Percentiles rank a stretch among this genome's conserved stretches.
Conservation (phyloP, 2,329 filamentous ascomycete genomes). For the Akanthomyces uredinophilus region DNA sequence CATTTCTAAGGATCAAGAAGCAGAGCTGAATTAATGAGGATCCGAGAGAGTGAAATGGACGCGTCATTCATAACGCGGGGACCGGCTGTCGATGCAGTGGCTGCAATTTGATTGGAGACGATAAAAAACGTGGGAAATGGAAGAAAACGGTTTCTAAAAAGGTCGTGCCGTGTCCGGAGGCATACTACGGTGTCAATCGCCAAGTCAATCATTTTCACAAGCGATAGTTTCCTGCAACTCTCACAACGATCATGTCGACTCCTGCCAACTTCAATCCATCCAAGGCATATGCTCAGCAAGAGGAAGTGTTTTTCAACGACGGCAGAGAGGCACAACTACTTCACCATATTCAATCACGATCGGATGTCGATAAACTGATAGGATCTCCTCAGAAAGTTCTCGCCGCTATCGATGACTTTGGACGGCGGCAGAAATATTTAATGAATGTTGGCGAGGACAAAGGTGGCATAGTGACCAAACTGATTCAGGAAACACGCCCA, state of each 20-base stretch:
- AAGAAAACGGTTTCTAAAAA: not conserved
- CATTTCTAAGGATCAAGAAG: not conserved
- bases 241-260: not conserved
- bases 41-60: not conserved
- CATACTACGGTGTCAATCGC: no score
- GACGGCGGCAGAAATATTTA: constrained; percentile 57
- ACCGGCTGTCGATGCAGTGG: not conserved
- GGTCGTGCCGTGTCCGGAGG: no score
- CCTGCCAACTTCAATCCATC: constrained; percentile 29
- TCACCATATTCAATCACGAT: constrained; percentile 60
- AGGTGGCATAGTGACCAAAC: constrained; percentile 61
- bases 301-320: constrained; percentile 53
- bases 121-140: not conserved
- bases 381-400: constrained; percentile 61
- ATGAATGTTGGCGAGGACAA: constrained; percentile 80
- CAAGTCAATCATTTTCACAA: no score
- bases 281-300: constrained; percentile 39
- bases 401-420: constrained; percentile 64
- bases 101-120: not conserved
- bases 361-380: constrained; percentile 57
- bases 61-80: not conserved
- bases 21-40: not conserved
- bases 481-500: constrained; percentile 64
- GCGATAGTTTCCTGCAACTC: not conserved
- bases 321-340: constrained; percentile 70